Conservation (phyloP, 805 yeast species). For the Candida taoyuanica region DNA sequence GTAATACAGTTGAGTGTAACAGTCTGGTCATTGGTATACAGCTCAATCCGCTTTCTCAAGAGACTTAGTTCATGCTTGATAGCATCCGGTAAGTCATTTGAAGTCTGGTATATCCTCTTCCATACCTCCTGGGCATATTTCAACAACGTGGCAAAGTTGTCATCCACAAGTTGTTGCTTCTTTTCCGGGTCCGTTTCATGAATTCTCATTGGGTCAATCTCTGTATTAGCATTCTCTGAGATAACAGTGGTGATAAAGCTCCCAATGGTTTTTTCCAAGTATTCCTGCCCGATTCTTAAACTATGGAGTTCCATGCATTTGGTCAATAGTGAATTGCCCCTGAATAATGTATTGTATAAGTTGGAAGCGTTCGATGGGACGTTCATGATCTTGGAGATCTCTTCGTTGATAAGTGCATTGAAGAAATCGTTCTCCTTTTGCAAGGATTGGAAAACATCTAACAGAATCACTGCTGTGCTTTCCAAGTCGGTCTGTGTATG, state of each 20-base stretch:
- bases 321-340: slow-evolving; percentile 83
- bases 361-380: slow-evolving; percentile 26
- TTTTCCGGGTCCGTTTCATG: slow-evolving; percentile 32
- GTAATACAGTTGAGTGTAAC: slow-evolving; percentile 68
- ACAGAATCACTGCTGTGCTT: slow-evolving; percentile 50
- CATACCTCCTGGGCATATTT: slow-evolving; percentile 56
- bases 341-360: slow-evolving; percentile 59
- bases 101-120: slow-evolving; percentile 57
- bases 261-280: slow-evolving; percentile 68
- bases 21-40: slow-evolving; percentile 46
- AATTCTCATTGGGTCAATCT: slow-evolving; percentile 71
- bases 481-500: slow-evolving; percentile 42
- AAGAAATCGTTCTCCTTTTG: slow-evolving; percentile 73
- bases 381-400: slow-evolving; percentile 34
- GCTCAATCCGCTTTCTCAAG: slow-evolving; percentile 60
- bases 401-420: slow-evolving; percentile 59
- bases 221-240: slow-evolving; percentile 48
- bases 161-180: slow-evolving; percentile 37
- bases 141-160: slow-evolving; percentile 46
- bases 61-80: slow-evolving; percentile 60
- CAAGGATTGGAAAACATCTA: slow-evolving; percentile 72
- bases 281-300: slow-evolving; percentile 73
- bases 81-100: slow-evolving; percentile 69
- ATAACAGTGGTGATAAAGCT: slow-evolving; percentile 55
- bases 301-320: slow-evolving; percentile 77